These are phyloP conservation scores for Hypoxylon sp. DNA, from an alignment of 2,329 filamentous ascomycete genomes.

Conservation along the genomic window DNA sequence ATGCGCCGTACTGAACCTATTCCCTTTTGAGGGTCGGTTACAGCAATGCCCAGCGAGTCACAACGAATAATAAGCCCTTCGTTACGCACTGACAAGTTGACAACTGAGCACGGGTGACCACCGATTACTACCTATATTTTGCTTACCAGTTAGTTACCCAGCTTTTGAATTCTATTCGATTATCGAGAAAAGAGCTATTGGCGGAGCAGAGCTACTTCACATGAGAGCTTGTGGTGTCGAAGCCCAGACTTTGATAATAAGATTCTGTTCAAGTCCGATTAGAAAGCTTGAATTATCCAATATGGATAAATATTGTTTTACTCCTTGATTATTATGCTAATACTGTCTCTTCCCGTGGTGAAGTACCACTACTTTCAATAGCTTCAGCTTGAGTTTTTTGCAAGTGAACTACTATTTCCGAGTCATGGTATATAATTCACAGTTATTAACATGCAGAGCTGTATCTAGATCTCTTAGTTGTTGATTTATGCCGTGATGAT, in stretches of 20 bases:
- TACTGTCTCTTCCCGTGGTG: background rate
- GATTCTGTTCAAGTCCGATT: background rate
- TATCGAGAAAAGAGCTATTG: background rate
- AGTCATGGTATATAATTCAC: background rate
- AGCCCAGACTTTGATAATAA: constrained; percentile 1
- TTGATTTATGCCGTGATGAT: constrained; percentile 3
- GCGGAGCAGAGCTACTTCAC: background rate
- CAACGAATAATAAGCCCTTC: constrained; percentile 12
- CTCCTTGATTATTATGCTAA: background rate
- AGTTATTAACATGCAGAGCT: background rate
- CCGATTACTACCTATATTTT: constrained; percentile 13
- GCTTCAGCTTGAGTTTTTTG: background rate
- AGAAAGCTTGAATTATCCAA: background rate
- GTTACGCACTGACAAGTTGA: constrained; percentile 40
- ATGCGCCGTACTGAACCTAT: constrained; percentile 22
- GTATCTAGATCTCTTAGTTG: constrained; percentile 3
- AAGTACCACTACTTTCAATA: constrained; percentile 3
- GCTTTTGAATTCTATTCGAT: background rate
- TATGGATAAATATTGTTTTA: background rate
- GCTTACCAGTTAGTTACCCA: background rate
- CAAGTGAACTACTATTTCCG: background rate
- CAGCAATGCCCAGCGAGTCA: constrained; percentile 28
- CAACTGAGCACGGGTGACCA: constrained; percentile 25
- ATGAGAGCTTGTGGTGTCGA: background rate
- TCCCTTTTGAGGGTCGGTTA: constrained; percentile 35